These are phyloP conservation scores for Phalaenopsis hybrid DNA, from an alignment of 116 monocot genomes.

Conservation along the genomic window DNA sequence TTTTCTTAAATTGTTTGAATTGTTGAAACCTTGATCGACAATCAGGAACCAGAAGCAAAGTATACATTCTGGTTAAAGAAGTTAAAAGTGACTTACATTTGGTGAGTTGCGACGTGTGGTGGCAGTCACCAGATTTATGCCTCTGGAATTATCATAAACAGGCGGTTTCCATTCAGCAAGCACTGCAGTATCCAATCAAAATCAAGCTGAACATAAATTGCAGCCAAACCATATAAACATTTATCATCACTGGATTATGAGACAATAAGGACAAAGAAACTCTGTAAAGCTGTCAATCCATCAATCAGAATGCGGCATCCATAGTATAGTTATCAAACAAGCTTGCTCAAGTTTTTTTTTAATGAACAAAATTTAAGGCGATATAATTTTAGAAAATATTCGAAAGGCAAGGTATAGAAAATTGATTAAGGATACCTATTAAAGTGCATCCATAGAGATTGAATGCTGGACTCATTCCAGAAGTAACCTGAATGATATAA, in stretches of 20 bases:
- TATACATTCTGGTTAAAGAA: not conserved
- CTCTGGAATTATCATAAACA: conserved; percentile 82
- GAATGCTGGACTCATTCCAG: conserved; percentile 94
- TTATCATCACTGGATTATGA: not conserved
- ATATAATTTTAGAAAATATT: conserved; percentile 1
- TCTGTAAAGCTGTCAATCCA: not conserved
- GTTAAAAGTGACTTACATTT: conserved; percentile 42
- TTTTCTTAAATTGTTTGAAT: not conserved
- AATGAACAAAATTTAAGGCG: not conserved
- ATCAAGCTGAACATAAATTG: not conserved
- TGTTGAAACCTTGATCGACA: not conserved
- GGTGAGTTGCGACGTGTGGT: conserved; percentile 91
- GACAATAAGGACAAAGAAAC: not conserved
- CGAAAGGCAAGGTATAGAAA: not conserved
- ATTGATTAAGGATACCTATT: conserved; percentile 50
- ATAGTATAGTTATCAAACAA: not conserved
- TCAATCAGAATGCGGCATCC: not conserved
- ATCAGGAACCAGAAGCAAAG: not conserved
- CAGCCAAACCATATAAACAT: not conserved
- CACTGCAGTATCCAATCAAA: conserved; percentile 29
- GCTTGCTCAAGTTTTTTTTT: not conserved
- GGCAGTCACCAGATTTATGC: conserved; percentile 79
- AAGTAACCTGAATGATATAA: conserved; percentile 63
- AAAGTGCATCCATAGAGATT: conserved; percentile 94
- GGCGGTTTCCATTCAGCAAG: conserved; percentile 99